Base-by-base conservation (phyloP, 163 green algal genomes). In the Coccomyxa subellipsoidea region DNA sequence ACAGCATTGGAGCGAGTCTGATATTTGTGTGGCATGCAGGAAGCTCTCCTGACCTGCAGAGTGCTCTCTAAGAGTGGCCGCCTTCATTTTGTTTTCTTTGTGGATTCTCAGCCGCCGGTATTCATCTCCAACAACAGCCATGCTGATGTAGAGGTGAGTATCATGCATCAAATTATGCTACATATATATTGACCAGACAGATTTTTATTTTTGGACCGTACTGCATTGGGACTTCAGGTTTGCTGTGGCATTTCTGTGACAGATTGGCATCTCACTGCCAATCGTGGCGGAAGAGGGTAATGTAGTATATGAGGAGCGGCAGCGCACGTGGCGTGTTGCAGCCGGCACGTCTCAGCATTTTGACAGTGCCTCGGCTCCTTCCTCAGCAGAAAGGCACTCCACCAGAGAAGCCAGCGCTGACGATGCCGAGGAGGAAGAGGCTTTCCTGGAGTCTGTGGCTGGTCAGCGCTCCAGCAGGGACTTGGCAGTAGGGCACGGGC, bases 341-440 rank as follows among this genome's bases (percentile, higher is more conserved):
- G 47, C 47, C 23, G 47, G 47, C 47, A 18, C 47, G 15, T 59
- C 47, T 18, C 47, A 27, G 47, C 47, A 59, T 59, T 59, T n/a
- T n/a, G n/a, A n/a, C n/a, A n/a, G n/a, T n/a, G n/a, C n/a, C n/a
- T n/a, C n/a, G n/a, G n/a, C n/a, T n/a, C n/a, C n/a, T n/a, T n/a
- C 15, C 47, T 18, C 47, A 59, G 23, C 23, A 18, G 47, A 12
- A 59, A 18, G 21, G 47, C 21, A 7, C 47, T 7, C 47, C 23
- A 12, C 21, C 3, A 27, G 1, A 18, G 15, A 5, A 59, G 47
- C 47, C 47, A 59, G 18, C 34, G 32, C 32, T 6, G n/a, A 66
- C 3, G 71, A 84, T 34, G 70, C 81, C 38, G 87, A 90, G 78
- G 87, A 90, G 38, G 87, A 90, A 35, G 87, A 89, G 27, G 87